A percentile compares a stretch with the other conserved stretches of the same genome.
Evolutionary conservation across 768 basidiomycete species (phyloP).

Genomic region (Cystofilobasidium macerans): DNA sequence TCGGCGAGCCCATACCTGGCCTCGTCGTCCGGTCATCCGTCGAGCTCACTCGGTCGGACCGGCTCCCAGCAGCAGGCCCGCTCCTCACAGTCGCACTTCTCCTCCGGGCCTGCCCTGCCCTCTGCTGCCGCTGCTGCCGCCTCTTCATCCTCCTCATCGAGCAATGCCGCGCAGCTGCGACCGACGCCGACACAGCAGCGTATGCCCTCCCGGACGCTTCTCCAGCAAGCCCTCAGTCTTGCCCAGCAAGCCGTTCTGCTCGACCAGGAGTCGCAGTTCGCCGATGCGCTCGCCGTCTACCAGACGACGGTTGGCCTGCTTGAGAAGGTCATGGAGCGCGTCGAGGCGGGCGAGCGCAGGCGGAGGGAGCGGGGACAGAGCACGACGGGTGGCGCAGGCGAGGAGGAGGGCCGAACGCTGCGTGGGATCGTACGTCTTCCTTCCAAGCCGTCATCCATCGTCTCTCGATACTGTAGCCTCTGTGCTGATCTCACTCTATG

Average conservation of each 20-base stretch:
- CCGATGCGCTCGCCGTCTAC: constrained; percentile 6
- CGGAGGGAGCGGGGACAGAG: neutral
- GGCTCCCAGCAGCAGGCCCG: too few species aligned
- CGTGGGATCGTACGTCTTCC: constrained; percentile 6
- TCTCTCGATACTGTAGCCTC: neutral
- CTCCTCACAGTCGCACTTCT: too few species aligned
- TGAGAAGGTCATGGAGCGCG: constrained; percentile 6
- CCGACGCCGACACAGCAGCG: neutral
- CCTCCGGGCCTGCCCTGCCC: too few species aligned
- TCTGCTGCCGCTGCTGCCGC: too few species aligned
- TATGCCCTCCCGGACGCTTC: constrained; percentile 6
- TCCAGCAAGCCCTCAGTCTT: constrained; percentile 2
- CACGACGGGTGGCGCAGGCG: neutral
- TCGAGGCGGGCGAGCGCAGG: constrained; percentile 5
- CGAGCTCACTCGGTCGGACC: too few species aligned
- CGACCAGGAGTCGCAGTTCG: constrained; percentile 1
- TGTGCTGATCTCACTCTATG: neutral
- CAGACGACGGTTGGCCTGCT: neutral
- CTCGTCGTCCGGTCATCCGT: too few species aligned
- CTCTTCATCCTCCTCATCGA: neutral
- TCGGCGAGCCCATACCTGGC: too few species aligned
- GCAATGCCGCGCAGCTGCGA: neutral
- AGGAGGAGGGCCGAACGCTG: constrained; percentile 7
- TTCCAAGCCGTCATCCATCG: neutral
- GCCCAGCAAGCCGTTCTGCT: constrained; percentile 10